Base-by-base conservation (phyloP, 2,329 filamentous ascomycete genomes). In the Hypoxylon sp. region DNA sequence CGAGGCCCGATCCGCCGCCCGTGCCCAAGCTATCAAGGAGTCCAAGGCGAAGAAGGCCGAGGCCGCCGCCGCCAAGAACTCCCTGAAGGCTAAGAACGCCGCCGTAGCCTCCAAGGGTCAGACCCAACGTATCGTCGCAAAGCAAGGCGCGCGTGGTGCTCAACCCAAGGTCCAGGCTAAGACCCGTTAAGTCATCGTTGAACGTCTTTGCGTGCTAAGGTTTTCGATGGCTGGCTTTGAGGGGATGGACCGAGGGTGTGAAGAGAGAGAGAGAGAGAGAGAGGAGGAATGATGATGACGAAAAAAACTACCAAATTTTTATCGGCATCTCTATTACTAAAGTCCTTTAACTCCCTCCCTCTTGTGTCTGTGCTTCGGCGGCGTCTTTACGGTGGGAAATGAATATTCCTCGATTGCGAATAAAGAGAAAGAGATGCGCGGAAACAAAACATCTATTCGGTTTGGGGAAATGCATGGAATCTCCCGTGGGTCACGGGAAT, bases 21-120 rank as follows among this genome's bases (percentile, higher is more conserved):
- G 95, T 79, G 85, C 87, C 74, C 86, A 89, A 75, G 94, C 95
- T 81, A 94, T 98, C 86, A 94, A 94, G 88, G 93, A 96, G 81
- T 92, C 89, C 85, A 99, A 99, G 91, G 94, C 97, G 82, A 97
- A 98, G 93, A 97, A 96, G 88, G 85, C 89, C 72, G 93, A 89
- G 70, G 87, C 89, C 68, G 90, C 92, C 83, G 91, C 89, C 80
- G 89, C 89, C 82, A 99, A 98, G 93, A 99, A 98, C 92, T 91
- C 92, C 65, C 94, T 98, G 85, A 99, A 99, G 93, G 95, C 95
- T 77, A 98, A 98, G 92, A 86, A 76, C 78, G 94, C 94, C 72
- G 87, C 91, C 73, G 76, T 74, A 68, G 87, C 89, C 73, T 84
- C 89, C 79, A 91, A 92, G 85, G 94, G 93, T 79, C 88, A 93